Percentiles rank a stretch among this genome's conserved stretches.
phyloP scores from a whole-genome alignment of 495 filamentous ascomycete species.

The Haplographium delicatum region DNA sequence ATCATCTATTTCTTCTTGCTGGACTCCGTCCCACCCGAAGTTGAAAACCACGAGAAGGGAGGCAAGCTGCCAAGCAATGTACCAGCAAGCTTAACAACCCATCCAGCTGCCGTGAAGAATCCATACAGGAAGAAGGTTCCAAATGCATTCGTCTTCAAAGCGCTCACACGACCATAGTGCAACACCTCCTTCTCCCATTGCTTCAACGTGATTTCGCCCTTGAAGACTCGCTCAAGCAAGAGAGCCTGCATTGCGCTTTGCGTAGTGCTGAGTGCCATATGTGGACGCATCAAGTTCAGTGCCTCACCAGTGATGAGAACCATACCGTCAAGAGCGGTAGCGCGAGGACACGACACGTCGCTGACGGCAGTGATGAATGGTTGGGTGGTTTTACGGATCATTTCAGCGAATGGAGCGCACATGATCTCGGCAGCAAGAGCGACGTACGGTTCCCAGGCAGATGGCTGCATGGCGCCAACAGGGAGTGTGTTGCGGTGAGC shows the following conservation, averaged over 20 bases:
- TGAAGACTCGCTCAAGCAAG: slow-evolving; percentile 38
- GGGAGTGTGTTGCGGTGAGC: slow-evolving; percentile 44
- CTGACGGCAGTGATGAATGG: slow-evolving; percentile 54
- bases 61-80: no score
- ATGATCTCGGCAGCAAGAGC: slow-evolving; percentile 35
- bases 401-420: slow-evolving; percentile 48
- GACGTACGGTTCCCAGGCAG: slow-evolving; percentile 41
- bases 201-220: slow-evolving; percentile 29
- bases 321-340: slow-evolving; percentile 42
- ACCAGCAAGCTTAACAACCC: no score
- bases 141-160: no score
- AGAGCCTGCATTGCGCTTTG: slow-evolving; percentile 47
- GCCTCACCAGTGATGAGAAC: slow-evolving; percentile 53
- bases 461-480: slow-evolving; percentile 37
- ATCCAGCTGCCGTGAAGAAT: no score
- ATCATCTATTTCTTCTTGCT: no score
- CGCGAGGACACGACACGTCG: slow-evolving; percentile 40
- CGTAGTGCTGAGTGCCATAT: slow-evolving; percentile 46
- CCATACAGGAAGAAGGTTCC: no score
- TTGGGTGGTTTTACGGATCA: slow-evolving; percentile 39
- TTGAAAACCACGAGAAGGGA: no score
- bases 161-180: no score
- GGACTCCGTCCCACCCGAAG: no score
- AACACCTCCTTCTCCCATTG: background rate
- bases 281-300: slow-evolving; percentile 50